A percentile compares a stretch with the other conserved stretches of the same genome.
These are phyloP conservation scores for Monilinia fructigena DNA, from an alignment of 2,329 filamentous ascomycete species.

Conservation along the genomic window DNA sequence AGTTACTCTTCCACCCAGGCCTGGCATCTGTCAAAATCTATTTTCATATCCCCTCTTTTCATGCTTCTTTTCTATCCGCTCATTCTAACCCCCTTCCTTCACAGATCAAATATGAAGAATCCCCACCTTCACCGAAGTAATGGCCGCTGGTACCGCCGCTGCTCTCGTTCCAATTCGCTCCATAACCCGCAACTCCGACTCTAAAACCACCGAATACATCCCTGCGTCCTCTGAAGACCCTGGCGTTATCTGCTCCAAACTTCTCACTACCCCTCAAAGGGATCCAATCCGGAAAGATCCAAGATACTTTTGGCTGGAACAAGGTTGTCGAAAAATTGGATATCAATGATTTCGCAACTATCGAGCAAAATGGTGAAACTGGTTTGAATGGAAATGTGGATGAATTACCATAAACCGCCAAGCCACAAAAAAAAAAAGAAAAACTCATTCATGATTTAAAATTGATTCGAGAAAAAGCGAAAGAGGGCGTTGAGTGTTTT, in stretches of 20 bases:
- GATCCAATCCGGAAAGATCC: slow-evolving; percentile 77
- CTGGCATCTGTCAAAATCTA: no score
- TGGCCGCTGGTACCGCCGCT: slow-evolving; percentile 89
- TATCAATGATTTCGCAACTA: slow-evolving; percentile 33
- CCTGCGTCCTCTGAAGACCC: slow-evolving; percentile 60
- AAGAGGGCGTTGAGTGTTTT: not conserved
- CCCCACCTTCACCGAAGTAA: slow-evolving; percentile 68
- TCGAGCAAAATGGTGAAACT: slow-evolving; percentile 27
- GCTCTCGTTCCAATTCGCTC: slow-evolving; percentile 88
- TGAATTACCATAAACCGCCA: no score
- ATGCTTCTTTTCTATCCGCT: not conserved
- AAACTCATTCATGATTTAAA: slow-evolving; percentile 25
- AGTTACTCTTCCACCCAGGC: slow-evolving; percentile 36
- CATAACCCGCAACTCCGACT: slow-evolving; percentile 65
- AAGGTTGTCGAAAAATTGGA: slow-evolving; percentile 37
- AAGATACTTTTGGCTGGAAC: slow-evolving; percentile 55
- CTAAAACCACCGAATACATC: slow-evolving; percentile 57
- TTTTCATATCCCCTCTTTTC: not conserved
- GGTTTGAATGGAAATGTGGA: no score
- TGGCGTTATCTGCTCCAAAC: slow-evolving; percentile 68
- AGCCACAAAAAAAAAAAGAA: no score
- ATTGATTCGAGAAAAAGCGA: not conserved
- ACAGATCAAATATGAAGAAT: slow-evolving; percentile 64
- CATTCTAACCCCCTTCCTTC: not conserved
- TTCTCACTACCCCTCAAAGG: slow-evolving; percentile 75